Evolutionary conservation across 306 rosid species (phyloP), one percentile per base, ranked within the genome.

Genomic region (Heteromeles arbutifolia): DNA sequence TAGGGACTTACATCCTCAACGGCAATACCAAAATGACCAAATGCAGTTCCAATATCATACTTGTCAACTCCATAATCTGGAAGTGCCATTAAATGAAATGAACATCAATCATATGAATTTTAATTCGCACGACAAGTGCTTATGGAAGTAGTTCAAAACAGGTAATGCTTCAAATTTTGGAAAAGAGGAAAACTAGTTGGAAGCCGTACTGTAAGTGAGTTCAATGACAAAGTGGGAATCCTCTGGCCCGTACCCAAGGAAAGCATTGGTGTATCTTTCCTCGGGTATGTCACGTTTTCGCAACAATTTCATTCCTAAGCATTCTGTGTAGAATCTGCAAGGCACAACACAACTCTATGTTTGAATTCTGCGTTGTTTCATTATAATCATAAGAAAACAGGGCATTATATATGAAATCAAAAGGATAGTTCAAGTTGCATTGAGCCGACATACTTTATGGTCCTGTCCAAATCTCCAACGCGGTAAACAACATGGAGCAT

Each of bases 201-300:
- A 81, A 6, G 69, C 34, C 91, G 82, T 86, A 93, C 98, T 91
- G 83, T 93, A 93, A 62, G 98, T 86, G 76, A 93, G 93, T 80
- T 93, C 98, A 58, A 91, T 76, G 71, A 85, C 90, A 74, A 93
- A 93, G 84, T 91, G 97, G 37, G 90, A 87, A 85, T 93, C 92
- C 87, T 93, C 97, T 24, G 85, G 98, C 45, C 98, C 97, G 68
- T 87, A 93, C 79, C 97, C 97, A 78, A 93, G 97, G 83, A 91
- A 93, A 45, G 86, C 96, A 72, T 91, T 93, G 17, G 91, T 89
- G 82, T 89, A 91, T 87, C 87, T 89, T 85, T 86, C 90, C 76
- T 93, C 98, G 4, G 93, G 91, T 83, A 88, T 86, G 87, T 93
- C 97, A 24, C 92, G 96, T 70, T 82, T 85, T 78, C 97, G 82